These are phyloP conservation scores for Saccharomycopsis schoenii DNA, from an alignment of 805 yeast species.

Conservation along the genomic window DNA sequence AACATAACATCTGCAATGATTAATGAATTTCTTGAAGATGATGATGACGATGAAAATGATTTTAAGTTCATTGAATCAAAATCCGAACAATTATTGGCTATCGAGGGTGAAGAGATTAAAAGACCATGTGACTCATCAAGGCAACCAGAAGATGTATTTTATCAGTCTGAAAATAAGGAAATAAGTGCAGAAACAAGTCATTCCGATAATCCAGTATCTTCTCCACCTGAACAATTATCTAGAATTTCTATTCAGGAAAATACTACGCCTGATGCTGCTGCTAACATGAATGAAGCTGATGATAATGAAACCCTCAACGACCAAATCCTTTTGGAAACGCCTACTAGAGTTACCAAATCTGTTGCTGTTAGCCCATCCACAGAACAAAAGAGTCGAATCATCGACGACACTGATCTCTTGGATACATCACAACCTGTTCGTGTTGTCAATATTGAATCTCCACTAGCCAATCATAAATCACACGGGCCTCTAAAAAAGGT, in stretches of 20 bases:
- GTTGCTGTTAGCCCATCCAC: constrained; percentile 25
- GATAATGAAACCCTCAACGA: not conserved
- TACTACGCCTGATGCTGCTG: not conserved
- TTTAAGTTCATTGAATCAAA: not conserved
- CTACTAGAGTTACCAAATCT: constrained; percentile 26
- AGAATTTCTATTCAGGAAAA: not conserved
- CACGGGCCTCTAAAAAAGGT: not conserved
- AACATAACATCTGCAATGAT: not conserved
- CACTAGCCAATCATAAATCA: constrained; percentile 8
- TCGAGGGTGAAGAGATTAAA: not conserved
- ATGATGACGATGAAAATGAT: not conserved
- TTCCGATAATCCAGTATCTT: not conserved
- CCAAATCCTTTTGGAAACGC: constrained; percentile 18
- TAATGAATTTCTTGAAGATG: not conserved
- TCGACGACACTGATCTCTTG: constrained; percentile 20
- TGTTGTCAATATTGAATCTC: constrained; percentile 13
- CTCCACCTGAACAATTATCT: not conserved
- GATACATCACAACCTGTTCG: constrained; percentile 17
- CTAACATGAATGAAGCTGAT: not conserved
- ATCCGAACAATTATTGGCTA: not conserved
- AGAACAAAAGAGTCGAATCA: constrained; percentile 22
- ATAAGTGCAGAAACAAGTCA: not conserved
- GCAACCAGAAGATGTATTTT: not conserved
- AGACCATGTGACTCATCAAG: not conserved
- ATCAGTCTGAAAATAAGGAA: not conserved